These are phyloP conservation scores for Galium porrigens DNA, from an alignment of 305 asterid genomes.

Conservation along the genomic window DNA sequence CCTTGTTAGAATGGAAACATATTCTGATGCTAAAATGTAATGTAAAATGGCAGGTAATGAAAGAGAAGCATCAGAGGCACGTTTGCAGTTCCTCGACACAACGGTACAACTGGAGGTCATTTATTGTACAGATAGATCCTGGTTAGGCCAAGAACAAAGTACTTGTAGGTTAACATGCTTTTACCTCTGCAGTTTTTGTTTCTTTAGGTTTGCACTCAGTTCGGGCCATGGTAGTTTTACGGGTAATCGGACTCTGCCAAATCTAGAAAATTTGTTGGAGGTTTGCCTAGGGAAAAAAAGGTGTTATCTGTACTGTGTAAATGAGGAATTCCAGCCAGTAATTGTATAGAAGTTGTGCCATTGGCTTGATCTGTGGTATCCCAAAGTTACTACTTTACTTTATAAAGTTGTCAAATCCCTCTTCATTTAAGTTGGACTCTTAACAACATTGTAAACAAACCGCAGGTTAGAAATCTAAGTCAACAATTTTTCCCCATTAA, in stretches of 20 bases:
- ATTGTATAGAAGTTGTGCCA: background rate
- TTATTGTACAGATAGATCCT: background rate
- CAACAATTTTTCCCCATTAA: background rate
- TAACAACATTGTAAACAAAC: background rate
- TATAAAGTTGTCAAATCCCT: background rate
- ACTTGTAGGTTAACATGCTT: constrained; percentile 10
- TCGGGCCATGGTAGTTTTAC: background rate
- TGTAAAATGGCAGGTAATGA: constrained; percentile 7
- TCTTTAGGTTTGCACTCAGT: background rate
- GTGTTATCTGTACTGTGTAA: constrained; percentile 4
- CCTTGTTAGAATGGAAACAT: background rate
- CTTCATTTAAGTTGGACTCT: background rate
- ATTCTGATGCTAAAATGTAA: background rate
- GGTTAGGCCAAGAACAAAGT: background rate
- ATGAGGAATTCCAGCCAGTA: background rate
- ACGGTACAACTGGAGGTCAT: background rate
- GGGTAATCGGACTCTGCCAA: background rate
- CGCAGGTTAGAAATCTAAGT: background rate
- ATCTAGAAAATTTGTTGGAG: background rate
- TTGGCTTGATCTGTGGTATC: background rate
- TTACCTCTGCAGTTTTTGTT: constrained; percentile 3
- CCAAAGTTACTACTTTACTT: background rate
- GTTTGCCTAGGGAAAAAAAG: background rate
- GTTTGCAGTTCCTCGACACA: background rate
- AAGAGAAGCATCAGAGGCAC: background rate